These are phyloP conservation scores for Alternaria triticina DNA, from an alignment of 2,329 filamentous ascomycete genomes.

Conservation along the genomic window DNA sequence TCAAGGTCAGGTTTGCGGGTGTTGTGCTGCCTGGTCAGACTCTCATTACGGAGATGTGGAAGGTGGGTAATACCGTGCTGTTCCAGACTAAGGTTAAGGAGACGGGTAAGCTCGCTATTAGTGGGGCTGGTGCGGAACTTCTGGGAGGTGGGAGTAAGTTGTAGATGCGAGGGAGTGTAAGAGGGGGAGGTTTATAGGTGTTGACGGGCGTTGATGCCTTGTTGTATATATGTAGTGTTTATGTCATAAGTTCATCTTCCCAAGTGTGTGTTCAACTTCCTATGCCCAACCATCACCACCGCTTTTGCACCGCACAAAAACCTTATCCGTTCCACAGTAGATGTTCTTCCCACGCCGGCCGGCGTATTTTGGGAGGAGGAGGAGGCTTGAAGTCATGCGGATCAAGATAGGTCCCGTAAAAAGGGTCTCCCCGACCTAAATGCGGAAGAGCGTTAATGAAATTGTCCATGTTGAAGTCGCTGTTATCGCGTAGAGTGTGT, in stretches of 20 bases:
- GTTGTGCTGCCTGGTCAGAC: constrained; percentile 88
- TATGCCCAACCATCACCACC: background rate
- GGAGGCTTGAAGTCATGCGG: background rate
- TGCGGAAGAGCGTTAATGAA: background rate
- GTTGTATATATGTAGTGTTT: constrained; percentile 7
- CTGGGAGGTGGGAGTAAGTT: constrained; percentile 55
- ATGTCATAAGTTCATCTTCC: background rate
- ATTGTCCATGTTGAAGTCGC: background rate
- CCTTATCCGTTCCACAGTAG: background rate
- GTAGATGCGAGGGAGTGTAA: constrained; percentile 20
- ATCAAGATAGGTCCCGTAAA: background rate
- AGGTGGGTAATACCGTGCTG: constrained; percentile 76
- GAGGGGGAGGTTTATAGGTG: background rate
- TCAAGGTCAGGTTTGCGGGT: constrained; percentile 91
- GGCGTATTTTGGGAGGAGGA: background rate
- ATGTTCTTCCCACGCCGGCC: background rate
- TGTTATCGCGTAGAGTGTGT: fast-evolving
- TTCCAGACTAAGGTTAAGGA: constrained; percentile 92
- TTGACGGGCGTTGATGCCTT: background rate
- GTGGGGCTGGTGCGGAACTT: constrained; percentile 80
- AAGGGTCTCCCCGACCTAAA: background rate
- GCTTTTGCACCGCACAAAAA: background rate
- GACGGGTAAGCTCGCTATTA: constrained; percentile 88
- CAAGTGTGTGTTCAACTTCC: background rate
- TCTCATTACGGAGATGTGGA: constrained; percentile 93